Evolutionary conservation across 371 early-diverging fungal genomes (phyloP), one percentile per base, ranked within the genome.

Genomic region (Syncephalis plumigaleata): DNA sequence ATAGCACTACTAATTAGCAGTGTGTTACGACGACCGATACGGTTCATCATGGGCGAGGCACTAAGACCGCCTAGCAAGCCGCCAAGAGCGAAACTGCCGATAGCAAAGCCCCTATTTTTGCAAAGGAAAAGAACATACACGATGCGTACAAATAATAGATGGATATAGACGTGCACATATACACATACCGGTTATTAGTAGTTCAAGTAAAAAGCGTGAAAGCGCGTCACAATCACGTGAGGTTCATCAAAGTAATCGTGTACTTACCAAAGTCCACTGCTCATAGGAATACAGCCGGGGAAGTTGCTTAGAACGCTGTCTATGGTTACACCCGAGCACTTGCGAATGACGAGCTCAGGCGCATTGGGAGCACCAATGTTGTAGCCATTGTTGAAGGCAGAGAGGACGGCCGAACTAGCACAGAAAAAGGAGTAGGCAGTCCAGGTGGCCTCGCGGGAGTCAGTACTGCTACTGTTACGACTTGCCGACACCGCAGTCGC

Each of bases 11-110:
- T 77, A 20, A 65, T 58, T 11, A 83, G 48, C 52, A 91, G 65
- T 7, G 79, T 59, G 1, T 67, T 67, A 48, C 79, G 70, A 48
- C 88, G 78, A 36, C 87, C 87, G 50, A 73, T 63, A 20, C 56
- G 51, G 45, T 73, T 60, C 26, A 75, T 63, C 21, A 81, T 56
- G 5, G 55, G 61, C 15, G 78, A 75, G 27, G 73, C 73, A 13
- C 50, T 17, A 24, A 85, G 58, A 9, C 79, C 85, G 50, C 86
- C 88, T 3, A 74, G 24, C 21, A 83, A 55, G 23, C 87, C 91
- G 48, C 88, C 86, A 4, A 83, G 54, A 26, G 77, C 71, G 49
- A 74, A 76, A 55, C 75, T 64, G 24, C 79, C 77, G 37, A 77
- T 73, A 1, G 75, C 75, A 40, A 77, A 58, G 45, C 76, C 80